These are phyloP conservation scores for Rhododendron simsii DNA, from an alignment of 148 eudicot species.

Conservation along the genomic window DNA sequence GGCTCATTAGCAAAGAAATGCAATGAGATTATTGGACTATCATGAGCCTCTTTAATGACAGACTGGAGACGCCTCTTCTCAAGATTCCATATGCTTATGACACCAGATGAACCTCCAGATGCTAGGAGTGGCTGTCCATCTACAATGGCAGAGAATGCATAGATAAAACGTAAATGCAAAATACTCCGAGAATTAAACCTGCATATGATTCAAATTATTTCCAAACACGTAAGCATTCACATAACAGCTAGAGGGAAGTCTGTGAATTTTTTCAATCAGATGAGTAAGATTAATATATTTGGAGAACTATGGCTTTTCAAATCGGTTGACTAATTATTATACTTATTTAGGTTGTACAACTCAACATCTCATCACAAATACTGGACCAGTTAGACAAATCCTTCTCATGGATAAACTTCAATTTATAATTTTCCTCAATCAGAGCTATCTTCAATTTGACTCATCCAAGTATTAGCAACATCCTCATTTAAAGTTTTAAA, in stretches of 20 bases:
- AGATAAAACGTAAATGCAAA: background rate
- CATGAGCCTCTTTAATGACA: constrained; percentile 91
- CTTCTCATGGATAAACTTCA: background rate
- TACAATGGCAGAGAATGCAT: constrained; percentile 17
- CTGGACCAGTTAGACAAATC: background rate
- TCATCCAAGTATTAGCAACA: background rate
- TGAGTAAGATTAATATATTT: background rate
- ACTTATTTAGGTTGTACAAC: background rate
- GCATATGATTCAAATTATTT: background rate
- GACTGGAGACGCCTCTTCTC: constrained; percentile 95
- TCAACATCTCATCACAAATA: background rate
- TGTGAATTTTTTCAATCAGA: background rate
- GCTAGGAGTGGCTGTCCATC: constrained; percentile 96
- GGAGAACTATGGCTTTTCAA: background rate
- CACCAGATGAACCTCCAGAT: constrained; percentile 96
- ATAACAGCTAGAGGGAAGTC: background rate
- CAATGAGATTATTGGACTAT: constrained; percentile 71
- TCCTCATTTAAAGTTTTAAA: background rate
- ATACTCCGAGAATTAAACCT: background rate
- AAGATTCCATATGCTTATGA: constrained; percentile 96
- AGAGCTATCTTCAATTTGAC: background rate
- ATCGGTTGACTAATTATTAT: background rate
- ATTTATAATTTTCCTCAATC: background rate
- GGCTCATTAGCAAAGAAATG: constrained; percentile 94
- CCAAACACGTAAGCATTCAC: background rate